phyloP scores from a whole-genome alignment of 2,329 filamentous ascomycete genomes.

The Alternaria brassicicola region DNA sequence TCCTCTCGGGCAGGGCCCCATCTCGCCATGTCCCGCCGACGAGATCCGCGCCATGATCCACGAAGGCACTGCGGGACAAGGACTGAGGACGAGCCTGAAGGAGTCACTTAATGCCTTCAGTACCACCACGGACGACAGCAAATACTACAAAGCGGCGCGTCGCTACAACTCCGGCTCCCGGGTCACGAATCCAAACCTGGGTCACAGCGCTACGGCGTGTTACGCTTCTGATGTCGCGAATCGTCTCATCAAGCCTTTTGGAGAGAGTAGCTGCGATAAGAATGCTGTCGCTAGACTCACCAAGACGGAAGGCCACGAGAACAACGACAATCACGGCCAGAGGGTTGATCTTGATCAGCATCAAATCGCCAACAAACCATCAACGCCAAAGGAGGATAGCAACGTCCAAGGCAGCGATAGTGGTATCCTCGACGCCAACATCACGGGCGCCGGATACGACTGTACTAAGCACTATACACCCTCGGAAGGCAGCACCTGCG shows the following conservation, averaged over 20 bases:
- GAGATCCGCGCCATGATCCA: constrained; percentile 51
- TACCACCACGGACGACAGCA: constrained; percentile 41
- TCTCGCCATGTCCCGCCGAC: constrained; percentile 39
- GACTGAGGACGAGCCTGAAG: constrained; percentile 52
- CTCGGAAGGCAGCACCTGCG: constrained; percentile 43
- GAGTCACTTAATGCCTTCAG: constrained; percentile 41
- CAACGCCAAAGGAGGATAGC: background rate
- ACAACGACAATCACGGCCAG: background rate
- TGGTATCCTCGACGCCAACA: constrained; percentile 2
- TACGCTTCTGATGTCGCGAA: constrained; percentile 61
- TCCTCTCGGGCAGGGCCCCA: constrained; percentile 40
- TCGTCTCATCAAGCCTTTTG: constrained; percentile 39
- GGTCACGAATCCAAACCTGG: constrained; percentile 45
- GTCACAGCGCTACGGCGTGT: constrained; percentile 54
- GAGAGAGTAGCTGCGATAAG: background rate
- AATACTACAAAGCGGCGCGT: constrained; percentile 56
- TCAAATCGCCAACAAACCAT: background rate
- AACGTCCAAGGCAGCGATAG: background rate
- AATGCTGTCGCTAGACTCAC: background rate
- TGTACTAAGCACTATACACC: constrained; percentile 44
- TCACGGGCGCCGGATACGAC: constrained; percentile 19
- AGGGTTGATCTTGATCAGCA: background rate
- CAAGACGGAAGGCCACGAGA: background rate
- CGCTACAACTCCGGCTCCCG: constrained; percentile 59
- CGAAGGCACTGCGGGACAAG: constrained; percentile 54